Base-by-base conservation (phyloP, 2,329 filamentous ascomycete species). In the Colletotrichum spinosum region DNA sequence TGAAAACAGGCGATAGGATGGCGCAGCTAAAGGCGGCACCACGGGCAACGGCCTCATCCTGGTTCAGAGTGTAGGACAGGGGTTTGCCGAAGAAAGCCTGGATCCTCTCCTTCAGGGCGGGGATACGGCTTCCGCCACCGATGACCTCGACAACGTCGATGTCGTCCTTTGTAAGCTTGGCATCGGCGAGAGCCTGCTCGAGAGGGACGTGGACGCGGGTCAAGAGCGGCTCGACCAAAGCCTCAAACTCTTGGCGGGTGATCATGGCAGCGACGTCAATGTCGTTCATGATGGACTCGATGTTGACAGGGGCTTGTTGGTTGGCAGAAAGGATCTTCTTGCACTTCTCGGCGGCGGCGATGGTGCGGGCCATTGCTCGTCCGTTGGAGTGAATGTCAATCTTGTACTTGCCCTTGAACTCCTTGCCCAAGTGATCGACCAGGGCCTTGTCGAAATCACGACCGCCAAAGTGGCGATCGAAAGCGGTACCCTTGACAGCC, bases 261-360 rank as follows among this genome's bases (percentile, higher is more conserved):
- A 99, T 86, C 86, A 97, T 91, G 67, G 91, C 85, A 58, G 88
- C 88, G 42, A 97, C 96, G 78, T 99, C 96, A 68, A 97, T 84
- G 78, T 99, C 96, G 80, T 98, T 97, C 94, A 99, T 98, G 72
- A 99, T 85, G 41, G 94, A 97, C 84, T 99, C 96, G 74, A 99
- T 97, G 86, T 94, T 98, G 79, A 99, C 81, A 54, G 95, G 93
- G 15, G 95, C 94, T 76, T 92, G 88, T 72, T 94, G 92, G 83
- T 98, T 98, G 77, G 96, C 96, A 41, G 95, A 98, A 61, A 99
- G 85, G 60, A 98, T 90, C 89, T 98, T 98, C 90, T 99, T 99
- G 77, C 97, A 84, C 87, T 97, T 97, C 87, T 99, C 96, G 60
- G 94, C 94, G 62, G 92, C 94, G 68, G 93, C 90, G 46, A 92